Conservation (phyloP, 805 yeast species). For the Teunomyces cretensis region DNA sequence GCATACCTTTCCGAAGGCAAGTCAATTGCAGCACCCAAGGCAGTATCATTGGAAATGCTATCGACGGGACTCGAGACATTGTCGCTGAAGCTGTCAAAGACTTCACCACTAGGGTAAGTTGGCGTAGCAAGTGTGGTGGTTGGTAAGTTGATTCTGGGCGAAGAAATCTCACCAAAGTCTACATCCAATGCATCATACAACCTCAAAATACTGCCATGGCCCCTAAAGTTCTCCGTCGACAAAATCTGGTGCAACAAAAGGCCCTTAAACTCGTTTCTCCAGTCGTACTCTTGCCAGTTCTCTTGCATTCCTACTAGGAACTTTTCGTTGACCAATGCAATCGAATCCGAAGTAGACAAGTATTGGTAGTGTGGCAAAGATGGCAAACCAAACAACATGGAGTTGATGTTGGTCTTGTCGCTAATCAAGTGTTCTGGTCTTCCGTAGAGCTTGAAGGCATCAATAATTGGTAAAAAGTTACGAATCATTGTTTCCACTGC, state of each 20-base stretch:
- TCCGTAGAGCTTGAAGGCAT: conserved; percentile 70
- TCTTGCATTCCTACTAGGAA: conserved; percentile 18
- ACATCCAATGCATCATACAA: conserved; percentile 28
- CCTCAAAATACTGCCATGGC: conserved; percentile 34
- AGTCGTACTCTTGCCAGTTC: conserved; percentile 27
- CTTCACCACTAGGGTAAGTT: not conserved
- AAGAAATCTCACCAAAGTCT: conserved; percentile 9
- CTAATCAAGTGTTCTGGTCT: conserved; percentile 73
- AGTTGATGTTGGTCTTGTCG: conserved; percentile 62
- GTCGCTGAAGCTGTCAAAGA: conserved; percentile 8
- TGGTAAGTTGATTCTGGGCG: conserved; percentile 7
- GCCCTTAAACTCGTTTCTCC: conserved; percentile 27
- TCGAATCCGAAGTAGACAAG: conserved; percentile 34
- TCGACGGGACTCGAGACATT: conserved; percentile 7
- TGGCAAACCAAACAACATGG: conserved; percentile 74
- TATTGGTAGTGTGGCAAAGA: conserved; percentile 68
- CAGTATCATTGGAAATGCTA: conserved; percentile 5
- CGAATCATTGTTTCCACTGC: conserved; percentile 74
- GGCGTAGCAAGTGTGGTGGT: not conserved
- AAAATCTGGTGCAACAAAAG: conserved; percentile 10
- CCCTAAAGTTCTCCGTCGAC: conserved; percentile 26
- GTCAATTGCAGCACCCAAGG: conserved; percentile 11
- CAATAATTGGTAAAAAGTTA: conserved; percentile 65
- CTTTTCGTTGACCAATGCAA: conserved; percentile 17
- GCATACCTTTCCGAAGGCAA: conserved; percentile 3